A percentile compares a stretch with the other conserved stretches of the same genome.
Evolutionary conservation across 495 filamentous ascomycete species (phyloP).

Genomic region (Tuber magnatum): DNA sequence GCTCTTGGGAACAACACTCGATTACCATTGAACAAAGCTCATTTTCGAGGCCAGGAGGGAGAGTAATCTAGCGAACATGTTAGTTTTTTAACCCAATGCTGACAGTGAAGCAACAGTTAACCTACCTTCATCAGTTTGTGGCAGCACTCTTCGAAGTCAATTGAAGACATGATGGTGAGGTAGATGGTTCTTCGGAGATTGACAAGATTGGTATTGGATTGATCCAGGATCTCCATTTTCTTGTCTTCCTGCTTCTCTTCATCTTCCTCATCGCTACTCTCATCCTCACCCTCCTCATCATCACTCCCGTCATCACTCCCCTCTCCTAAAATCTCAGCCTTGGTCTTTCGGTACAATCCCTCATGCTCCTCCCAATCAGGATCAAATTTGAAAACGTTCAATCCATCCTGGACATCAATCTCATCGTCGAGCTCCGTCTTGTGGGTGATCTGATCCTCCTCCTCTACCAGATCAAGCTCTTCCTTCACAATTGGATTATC

Average conservation of each 20-base stretch:
- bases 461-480: conserved; percentile 90
- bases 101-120: not conserved
- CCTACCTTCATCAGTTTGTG: conserved; percentile 82
- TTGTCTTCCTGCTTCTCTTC: conserved; percentile 58
- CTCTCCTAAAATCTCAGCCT: conserved; percentile 91
- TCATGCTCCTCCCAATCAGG: conserved; percentile 84
- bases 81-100: conserved; percentile 11
- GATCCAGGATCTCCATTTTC: conserved; percentile 90
- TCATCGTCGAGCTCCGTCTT: conserved; percentile 68
- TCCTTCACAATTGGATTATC: conserved; percentile 84
- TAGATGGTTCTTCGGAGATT: conserved; percentile 93
- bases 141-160: conserved; percentile 88
- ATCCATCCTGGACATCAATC: conserved; percentile 68
- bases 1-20: conserved; percentile 90
- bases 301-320: conserved; percentile 67
- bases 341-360: conserved; percentile 76
- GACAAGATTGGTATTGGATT: conserved; percentile 89
- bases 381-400: conserved; percentile 96
- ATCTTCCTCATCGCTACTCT: conserved; percentile 68
- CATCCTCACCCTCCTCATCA: conserved; percentile 62
- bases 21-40: conserved; percentile 95
- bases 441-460: conserved; percentile 96
- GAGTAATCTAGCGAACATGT: conserved; percentile 49
- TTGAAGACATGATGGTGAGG: conserved; percentile 89
- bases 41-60: conserved; percentile 79